phyloP scores from a whole-genome alignment of 2,329 filamentous ascomycete genomes.

The Phialophora verrucosa region DNA sequence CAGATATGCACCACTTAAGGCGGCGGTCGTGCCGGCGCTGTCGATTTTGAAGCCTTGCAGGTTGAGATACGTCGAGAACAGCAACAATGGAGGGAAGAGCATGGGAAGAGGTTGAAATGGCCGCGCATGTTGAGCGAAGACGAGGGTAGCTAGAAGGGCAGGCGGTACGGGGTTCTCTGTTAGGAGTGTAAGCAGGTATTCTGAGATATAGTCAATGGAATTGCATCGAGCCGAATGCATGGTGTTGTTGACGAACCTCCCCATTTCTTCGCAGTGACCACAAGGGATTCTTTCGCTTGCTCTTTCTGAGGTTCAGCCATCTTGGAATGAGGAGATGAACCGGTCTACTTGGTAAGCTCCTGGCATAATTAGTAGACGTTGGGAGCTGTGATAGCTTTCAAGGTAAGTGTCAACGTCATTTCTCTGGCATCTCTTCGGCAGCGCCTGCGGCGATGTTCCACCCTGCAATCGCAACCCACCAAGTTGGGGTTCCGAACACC shows the following conservation, averaged over 20 bases:
- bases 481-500: slow-evolving; percentile 30
- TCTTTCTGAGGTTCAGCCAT: slow-evolving; percentile 35
- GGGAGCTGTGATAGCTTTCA: not conserved
- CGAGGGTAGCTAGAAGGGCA: slow-evolving; percentile 68
- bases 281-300: slow-evolving; percentile 34
- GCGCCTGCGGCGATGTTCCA: not conserved
- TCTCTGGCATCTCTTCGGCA: slow-evolving; percentile 13
- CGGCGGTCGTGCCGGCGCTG: slow-evolving; percentile 66
- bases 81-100: slow-evolving; percentile 68
- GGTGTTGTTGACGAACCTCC: slow-evolving; percentile 36
- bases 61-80: slow-evolving; percentile 71
- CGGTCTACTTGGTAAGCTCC: not conserved
- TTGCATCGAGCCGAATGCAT: slow-evolving; percentile 13
- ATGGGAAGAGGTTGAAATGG: slow-evolving; percentile 70
- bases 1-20: slow-evolving; percentile 70
- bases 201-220: slow-evolving; percentile 34
- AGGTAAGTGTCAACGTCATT: slow-evolving; percentile 18
- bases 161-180: slow-evolving; percentile 69
- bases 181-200: slow-evolving; percentile 35
- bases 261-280: slow-evolving; percentile 39
- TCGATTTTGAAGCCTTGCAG: slow-evolving; percentile 67
- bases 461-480: slow-evolving; percentile 20
- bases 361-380: not conserved
- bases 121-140: slow-evolving; percentile 69
- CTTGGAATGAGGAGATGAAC: not conserved